Conservation (phyloP, 2,329 filamentous ascomycete genomes). For the Endothia cerciana region DNA sequence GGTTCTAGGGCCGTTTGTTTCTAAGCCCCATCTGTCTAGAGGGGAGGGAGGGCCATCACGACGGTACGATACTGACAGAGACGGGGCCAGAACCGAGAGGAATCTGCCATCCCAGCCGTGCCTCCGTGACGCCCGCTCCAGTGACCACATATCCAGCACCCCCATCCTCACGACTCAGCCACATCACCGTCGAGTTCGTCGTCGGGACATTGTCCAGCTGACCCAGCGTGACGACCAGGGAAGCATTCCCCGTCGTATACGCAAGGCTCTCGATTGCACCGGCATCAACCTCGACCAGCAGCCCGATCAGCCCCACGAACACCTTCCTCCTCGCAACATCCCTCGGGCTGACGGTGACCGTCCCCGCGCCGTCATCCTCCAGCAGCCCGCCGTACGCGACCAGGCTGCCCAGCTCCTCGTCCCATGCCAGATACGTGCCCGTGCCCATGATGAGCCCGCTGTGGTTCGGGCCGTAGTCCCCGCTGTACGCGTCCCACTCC, state of each 20-base stretch:
- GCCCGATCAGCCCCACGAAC: conserved; percentile 51
- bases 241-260: conserved; percentile 36
- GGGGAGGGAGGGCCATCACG: background rate
- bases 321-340: conserved; percentile 53
- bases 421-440: conserved; percentile 52
- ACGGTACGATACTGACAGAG: conserved; percentile 25
- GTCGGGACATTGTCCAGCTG: conserved; percentile 37
- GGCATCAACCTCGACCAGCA: conserved; percentile 47
- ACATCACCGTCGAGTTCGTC: conserved; percentile 39
- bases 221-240: conserved; percentile 37
- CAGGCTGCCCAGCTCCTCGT: conserved; percentile 47
- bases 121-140: conserved; percentile 29
- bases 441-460: conserved; percentile 55
- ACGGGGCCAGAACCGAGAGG: conserved; percentile 34
- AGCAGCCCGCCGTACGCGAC: conserved; percentile 54
- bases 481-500: conserved; percentile 59
- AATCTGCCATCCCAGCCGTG: conserved; percentile 37
- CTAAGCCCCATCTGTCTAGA: background rate
- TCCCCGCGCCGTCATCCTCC: conserved; percentile 25
- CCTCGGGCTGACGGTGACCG: conserved; percentile 43
- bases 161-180: conserved; percentile 40
- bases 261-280: conserved; percentile 46
- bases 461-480: conserved; percentile 62
- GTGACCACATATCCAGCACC: conserved; percentile 34
- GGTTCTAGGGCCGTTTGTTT: background rate